phyloP scores from a whole-genome alignment of 805 yeast species.

The Cyberlindnera maclurae region DNA sequence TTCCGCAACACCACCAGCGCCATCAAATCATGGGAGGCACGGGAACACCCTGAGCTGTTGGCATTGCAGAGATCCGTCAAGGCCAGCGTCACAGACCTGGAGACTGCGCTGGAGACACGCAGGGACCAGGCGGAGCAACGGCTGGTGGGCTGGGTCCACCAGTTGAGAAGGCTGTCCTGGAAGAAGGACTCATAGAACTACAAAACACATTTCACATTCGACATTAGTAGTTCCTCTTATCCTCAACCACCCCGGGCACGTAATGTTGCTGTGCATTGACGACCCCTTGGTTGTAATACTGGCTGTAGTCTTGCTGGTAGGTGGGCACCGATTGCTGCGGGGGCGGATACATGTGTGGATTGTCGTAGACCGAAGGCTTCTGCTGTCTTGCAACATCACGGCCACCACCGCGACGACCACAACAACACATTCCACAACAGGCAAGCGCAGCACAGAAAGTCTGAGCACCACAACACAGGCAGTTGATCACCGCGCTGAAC shows the following conservation, averaged over 20 bases:
- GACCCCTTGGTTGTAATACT: neutral
- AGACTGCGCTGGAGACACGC: constrained; percentile 1
- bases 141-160: too few relatives aligned
- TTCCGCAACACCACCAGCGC: constrained; percentile 27
- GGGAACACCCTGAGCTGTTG: constrained; percentile 32
- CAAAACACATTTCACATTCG: neutral
- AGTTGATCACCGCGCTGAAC: constrained; percentile 45
- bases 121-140: too few relatives aligned
- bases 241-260: constrained; percentile 12
- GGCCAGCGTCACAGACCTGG: constrained; percentile 13
- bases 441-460: constrained; percentile 44
- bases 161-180: too few relatives aligned
- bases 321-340: neutral
- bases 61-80: constrained; percentile 21
- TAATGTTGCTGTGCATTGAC: constrained; percentile 7
- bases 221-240: neutral
- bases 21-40: constrained; percentile 26
- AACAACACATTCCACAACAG: constrained; percentile 38
- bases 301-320: neutral
- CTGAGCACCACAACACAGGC: constrained; percentile 50
- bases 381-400: constrained; percentile 4
- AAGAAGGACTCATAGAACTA: too few relatives aligned
- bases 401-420: constrained; percentile 1
- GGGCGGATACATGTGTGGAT: constrained; percentile 19
- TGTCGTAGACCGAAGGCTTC: constrained; percentile 8